Percentiles rank a stretch among this genome's conserved stretches.
Evolutionary conservation across 129 eudicot species (phyloP).

Genomic region (Artemisia tridentata): DNA sequence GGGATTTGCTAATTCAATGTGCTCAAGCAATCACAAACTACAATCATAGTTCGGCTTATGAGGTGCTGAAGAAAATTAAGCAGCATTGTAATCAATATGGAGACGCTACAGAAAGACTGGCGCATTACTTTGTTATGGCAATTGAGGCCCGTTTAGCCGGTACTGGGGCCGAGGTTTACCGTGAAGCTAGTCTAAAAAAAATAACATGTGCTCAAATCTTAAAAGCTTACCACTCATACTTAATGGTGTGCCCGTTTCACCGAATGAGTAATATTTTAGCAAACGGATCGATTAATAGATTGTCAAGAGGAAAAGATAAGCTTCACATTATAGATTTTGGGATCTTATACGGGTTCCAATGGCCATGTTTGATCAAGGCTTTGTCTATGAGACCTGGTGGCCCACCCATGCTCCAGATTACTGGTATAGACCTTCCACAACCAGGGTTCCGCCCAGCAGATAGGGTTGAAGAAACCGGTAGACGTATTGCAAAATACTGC

Average conservation of each 20-base stretch:
- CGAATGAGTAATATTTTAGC: constrained; percentile 46
- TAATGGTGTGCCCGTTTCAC: constrained; percentile 51
- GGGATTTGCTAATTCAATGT: constrained; percentile 54
- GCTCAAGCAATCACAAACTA: constrained; percentile 55
- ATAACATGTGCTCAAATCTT: constrained; percentile 44
- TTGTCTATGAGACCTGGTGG: constrained; percentile 49
- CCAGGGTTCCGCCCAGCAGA: constrained; percentile 59
- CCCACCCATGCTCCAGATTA: constrained; percentile 60
- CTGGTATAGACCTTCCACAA: constrained; percentile 65
- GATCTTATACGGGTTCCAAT: constrained; percentile 70
- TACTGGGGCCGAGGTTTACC: constrained; percentile 48
- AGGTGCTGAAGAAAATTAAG: constrained; percentile 37
- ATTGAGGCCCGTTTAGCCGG: constrained; percentile 65
- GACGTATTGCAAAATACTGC: constrained; percentile 42
- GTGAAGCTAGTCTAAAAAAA: constrained; percentile 18
- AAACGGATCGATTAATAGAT: constrained; percentile 43
- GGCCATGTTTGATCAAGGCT: constrained; percentile 61
- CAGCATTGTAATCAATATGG: constrained; percentile 57
- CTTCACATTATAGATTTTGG: constrained; percentile 77
- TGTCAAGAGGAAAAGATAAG: constrained; percentile 32
- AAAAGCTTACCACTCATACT: constrained; percentile 42
- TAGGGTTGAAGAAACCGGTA: constrained; percentile 59
- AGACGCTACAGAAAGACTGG: constrained; percentile 53
- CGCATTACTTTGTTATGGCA: constrained; percentile 50
- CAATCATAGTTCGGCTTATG: constrained; percentile 23